A percentile compares a stretch with the other conserved stretches of the same genome.
These are phyloP conservation scores for Globisporangium paroecandrum DNA, from an alignment of 352 stramenopile genomes.

Conservation along the genomic window DNA sequence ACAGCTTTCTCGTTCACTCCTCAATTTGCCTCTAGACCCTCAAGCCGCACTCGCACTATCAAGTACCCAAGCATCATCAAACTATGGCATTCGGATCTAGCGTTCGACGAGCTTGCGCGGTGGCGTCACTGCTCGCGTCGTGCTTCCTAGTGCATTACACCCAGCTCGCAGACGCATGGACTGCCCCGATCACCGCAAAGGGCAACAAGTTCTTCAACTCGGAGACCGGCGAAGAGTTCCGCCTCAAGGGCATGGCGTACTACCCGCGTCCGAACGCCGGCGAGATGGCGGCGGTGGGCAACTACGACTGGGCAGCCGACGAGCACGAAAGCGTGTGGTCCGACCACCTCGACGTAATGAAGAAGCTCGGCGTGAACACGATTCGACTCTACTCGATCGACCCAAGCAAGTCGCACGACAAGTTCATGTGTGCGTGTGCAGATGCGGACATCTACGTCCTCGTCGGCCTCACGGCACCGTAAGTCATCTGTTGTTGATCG, in stretches of 20 bases:
- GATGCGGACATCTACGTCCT: conserved; percentile 75
- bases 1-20: neutral
- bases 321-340: conserved; percentile 56
- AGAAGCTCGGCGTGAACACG: conserved; percentile 59
- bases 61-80: neutral
- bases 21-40: neutral
- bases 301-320: conserved; percentile 65
- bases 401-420: conserved; percentile 56
- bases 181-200: conserved; percentile 39
- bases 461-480: conserved; percentile 57
- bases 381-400: conserved; percentile 68
- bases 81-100: conserved; percentile 11
- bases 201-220: conserved; percentile 75
- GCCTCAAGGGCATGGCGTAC: conserved; percentile 65
- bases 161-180: conserved; percentile 9
- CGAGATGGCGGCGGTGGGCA: conserved; percentile 41
- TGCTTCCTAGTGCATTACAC: neutral
- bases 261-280: conserved; percentile 64
- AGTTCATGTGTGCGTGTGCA: conserved; percentile 73
- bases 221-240: conserved; percentile 58
- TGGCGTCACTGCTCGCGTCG: conserved; percentile 1
- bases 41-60: neutral
- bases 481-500: conserved; percentile 3
- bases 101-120: conserved; percentile 6
- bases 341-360: conserved; percentile 45